Conservation (phyloP, 352 stramenopile genomes). For the Phytophthora sojae region DNA sequence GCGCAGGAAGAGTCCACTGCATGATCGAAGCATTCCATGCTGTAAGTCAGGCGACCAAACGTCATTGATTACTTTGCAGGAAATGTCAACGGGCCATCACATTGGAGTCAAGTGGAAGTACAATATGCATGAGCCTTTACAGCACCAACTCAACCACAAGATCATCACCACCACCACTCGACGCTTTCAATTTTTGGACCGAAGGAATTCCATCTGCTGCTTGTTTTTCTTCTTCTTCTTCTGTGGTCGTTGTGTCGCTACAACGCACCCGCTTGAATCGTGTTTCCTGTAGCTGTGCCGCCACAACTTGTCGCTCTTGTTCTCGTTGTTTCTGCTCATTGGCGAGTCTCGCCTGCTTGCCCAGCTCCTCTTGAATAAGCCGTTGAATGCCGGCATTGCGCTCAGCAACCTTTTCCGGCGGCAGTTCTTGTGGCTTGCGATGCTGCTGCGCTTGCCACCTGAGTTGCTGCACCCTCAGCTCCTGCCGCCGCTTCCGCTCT, state of each 20-base stretch:
- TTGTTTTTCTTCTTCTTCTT: not conserved
- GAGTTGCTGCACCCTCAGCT: constrained; percentile 1
- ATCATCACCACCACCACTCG: no score
- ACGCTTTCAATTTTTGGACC: no score
- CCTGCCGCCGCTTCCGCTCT: constrained; percentile 3
- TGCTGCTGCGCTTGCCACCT: not conserved
- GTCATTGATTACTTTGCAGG: no score
- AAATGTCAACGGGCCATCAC: no score
- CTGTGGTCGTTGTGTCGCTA: not conserved
- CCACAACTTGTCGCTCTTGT: not conserved
- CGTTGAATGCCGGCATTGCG: constrained; percentile 30
- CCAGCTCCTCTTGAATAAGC: constrained; percentile 36
- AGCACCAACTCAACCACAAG: no score
- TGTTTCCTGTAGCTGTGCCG: not conserved
- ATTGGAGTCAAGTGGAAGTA: no score
- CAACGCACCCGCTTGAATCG: not conserved
- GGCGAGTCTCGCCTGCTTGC: constrained; percentile 28
- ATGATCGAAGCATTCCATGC: no score
- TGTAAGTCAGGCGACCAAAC: no score
- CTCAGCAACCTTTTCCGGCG: constrained; percentile 19
- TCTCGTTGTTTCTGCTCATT: constrained; percentile 21
- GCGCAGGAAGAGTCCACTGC: no score
- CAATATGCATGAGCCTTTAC: no score
- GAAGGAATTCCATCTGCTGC: not conserved
- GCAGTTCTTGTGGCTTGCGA: constrained; percentile 9